Base-by-base conservation (phyloP, 192 early-diverging fungal species). In the Coemansia sp. region DNA sequence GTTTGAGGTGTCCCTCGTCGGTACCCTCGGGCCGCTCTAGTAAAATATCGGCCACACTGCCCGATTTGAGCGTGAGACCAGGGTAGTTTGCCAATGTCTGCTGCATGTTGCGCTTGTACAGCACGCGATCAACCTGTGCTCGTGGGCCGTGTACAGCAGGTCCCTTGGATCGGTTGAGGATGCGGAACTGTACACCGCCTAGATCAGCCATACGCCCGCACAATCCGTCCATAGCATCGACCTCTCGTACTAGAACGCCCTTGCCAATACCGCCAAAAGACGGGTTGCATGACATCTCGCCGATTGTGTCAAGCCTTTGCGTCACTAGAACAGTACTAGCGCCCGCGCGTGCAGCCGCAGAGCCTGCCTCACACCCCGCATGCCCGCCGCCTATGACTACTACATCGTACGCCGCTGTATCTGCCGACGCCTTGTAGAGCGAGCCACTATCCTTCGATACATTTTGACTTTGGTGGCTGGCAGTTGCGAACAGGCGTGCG, bases 271-370 rank as follows among this genome's bases (percentile, higher is more conserved):
- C 92, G 43, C 92, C 92, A 83, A 94, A 92, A 0, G 92, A 92
- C 30, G 92, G 92, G 66, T 94, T 94, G 71, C 92, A 94, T 16
- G 92, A 94, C 91, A 94, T 91, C 71, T 94, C 92, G 23, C 92
- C 92, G 23, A 94, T 92, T 0, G 92, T 92, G 49, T 91, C 88
- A 3, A 85, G 71, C 62, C 86, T 88, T 46, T 94, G 92, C 19
- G 92, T 94, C 6, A 94, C 74, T 1, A 94, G 73, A 38, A 94
- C 68, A 0, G 91, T 90, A 43, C 76, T 84, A 46, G 92, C 91
- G 3, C 92, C 92, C 9, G 87, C 75, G 53, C 92, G 76, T 16
- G 91, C 91, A 38, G 92, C 89, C 23, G 91, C 92, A 3, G 92
- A 85, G 70, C 90, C 86, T 16, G 92, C 92, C 68, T 94, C 92